Conservation (phyloP, 2,329 filamentous ascomycete species). For the Trichoderma simmonsii region DNA sequence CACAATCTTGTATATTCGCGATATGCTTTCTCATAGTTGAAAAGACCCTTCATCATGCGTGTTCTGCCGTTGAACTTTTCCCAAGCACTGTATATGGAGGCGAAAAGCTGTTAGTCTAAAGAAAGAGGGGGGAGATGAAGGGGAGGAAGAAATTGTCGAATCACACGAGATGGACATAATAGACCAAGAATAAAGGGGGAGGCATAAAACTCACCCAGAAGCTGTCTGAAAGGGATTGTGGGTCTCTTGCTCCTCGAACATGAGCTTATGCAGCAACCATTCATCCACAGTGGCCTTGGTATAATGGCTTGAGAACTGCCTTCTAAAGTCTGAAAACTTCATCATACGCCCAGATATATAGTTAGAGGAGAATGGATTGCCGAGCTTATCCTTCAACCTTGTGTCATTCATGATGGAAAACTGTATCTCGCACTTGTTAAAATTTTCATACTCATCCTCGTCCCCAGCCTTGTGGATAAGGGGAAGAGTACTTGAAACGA, state of each 20-base stretch:
- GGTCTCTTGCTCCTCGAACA: conserved; percentile 59
- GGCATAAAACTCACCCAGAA: conserved; percentile 46
- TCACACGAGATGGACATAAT: neutral
- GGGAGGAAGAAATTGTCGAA: neutral
- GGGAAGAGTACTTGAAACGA: conserved; percentile 57
- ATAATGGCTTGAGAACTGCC: conserved; percentile 32
- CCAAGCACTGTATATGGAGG: conserved; percentile 45
- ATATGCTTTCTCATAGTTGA: conserved; percentile 65
- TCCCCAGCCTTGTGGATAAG: conserved; percentile 34
- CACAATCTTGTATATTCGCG: conserved; percentile 56
- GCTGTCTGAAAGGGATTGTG: conserved; percentile 50
- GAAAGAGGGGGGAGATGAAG: neutral
- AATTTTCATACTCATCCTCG: conserved; percentile 40
- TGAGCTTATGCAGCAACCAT: conserved; percentile 62
- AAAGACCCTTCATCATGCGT: conserved; percentile 68
- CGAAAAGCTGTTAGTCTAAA: neutral
- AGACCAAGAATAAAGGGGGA: neutral
- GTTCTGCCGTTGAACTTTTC: conserved; percentile 66
- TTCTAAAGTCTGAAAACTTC: conserved; percentile 41
- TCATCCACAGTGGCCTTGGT: conserved; percentile 26
- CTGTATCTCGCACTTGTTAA: conserved; percentile 56
- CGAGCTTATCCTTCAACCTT: conserved; percentile 35
- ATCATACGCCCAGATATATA: conserved; percentile 48
- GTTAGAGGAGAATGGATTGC: conserved; percentile 46
- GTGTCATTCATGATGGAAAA: conserved; percentile 50